Percentiles rank a stretch among this genome's conserved stretches.
phyloP scores from a whole-genome alignment of 768 basidiomycete genomes.

The Auricularia heimuer region DNA sequence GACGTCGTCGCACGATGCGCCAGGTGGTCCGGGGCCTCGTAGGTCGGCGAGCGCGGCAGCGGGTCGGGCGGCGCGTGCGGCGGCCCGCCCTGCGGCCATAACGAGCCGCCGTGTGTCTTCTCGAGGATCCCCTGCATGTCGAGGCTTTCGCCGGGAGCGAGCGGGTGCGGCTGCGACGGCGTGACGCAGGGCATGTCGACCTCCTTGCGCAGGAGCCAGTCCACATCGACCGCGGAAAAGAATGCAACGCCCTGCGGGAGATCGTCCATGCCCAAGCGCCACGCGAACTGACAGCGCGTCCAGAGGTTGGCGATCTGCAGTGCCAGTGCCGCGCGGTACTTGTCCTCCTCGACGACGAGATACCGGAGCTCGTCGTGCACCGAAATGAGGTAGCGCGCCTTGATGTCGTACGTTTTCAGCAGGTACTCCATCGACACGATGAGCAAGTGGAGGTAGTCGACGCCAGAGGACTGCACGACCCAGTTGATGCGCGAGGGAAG shows the following conservation, averaged over 20 bases:
- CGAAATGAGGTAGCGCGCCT: constrained; percentile 89
- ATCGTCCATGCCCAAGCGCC: constrained; percentile 90
- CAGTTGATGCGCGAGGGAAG: constrained; percentile 97
- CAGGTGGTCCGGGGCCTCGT: constrained; percentile 49
- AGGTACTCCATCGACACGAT: constrained; percentile 93
- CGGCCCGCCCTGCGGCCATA: constrained; percentile 46
- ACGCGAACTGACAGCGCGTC: constrained; percentile 88
- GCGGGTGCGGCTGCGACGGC: constrained; percentile 75
- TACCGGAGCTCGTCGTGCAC: constrained; percentile 97
- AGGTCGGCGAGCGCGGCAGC: constrained; percentile 26
- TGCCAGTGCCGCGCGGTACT: constrained; percentile 83
- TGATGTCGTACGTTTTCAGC: constrained; percentile 66
- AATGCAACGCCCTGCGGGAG: constrained; percentile 93
- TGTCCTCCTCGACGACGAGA: constrained; percentile 80
- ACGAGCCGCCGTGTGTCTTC: constrained; percentile 60
- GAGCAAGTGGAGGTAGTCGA: constrained; percentile 94
- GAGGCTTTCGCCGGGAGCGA: constrained; percentile 81
- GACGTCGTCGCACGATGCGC: constrained; percentile 52
- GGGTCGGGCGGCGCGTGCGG: constrained; percentile 31
- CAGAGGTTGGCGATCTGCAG: constrained; percentile 93
- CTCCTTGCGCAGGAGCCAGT: constrained; percentile 86
- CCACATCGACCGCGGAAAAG: constrained; percentile 94
- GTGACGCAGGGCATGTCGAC: constrained; percentile 94
- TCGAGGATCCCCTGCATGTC: constrained; percentile 56
- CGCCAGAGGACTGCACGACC: constrained; percentile 98